These are phyloP conservation scores for Suillus subluteus DNA, from an alignment of 768 basidiomycete genomes.

Conservation along the genomic window DNA sequence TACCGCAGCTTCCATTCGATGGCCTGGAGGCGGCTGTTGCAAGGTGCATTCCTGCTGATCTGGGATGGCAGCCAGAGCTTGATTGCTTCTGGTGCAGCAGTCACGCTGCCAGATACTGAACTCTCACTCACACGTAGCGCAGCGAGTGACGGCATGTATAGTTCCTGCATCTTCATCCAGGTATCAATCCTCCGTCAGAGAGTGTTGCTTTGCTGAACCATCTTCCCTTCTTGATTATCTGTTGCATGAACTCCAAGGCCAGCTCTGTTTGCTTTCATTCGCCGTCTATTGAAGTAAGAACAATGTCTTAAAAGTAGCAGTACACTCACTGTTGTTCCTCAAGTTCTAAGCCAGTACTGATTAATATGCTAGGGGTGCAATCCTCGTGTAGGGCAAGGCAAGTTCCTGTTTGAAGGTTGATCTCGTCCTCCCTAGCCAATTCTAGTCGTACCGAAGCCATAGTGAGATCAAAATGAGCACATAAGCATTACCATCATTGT, in stretches of 20 bases:
- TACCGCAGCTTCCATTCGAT: neutral
- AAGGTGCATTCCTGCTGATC: neutral
- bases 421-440: neutral
- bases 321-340: neutral
- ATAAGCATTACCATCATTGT: neutral
- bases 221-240: neutral
- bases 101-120: neutral
- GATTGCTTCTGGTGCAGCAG: neutral
- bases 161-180: neutral
- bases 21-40: neutral
- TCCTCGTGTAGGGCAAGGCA: neutral
- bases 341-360: neutral
- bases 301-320: neutral
- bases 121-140: neutral
- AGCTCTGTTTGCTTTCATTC: neutral
- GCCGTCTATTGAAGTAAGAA: neutral
- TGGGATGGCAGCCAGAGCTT: neutral
- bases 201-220: neutral
- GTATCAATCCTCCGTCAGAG: neutral
- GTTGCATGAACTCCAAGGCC: neutral
- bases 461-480: neutral
- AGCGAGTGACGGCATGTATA: neutral
- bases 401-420: neutral
- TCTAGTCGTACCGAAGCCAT: neutral
- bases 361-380: neutral